Conservation (phyloP, 768 basidiomycete species). For the Hericium erinaceus region DNA sequence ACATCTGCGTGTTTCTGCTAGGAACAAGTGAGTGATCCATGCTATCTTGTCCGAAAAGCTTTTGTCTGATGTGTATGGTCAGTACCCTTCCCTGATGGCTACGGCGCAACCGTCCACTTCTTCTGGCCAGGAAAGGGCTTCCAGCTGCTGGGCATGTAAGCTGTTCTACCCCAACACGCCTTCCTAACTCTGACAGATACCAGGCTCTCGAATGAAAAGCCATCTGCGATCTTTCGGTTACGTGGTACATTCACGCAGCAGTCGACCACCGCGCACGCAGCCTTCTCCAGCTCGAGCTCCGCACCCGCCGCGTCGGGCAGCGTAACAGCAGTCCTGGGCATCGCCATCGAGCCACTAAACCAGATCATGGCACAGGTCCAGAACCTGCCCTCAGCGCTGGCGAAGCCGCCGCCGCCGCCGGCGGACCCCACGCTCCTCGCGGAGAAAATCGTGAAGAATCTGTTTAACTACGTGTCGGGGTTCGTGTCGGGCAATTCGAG, state of each 20-base stretch:
- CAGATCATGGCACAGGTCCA: conserved; percentile 52
- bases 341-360: conserved; percentile 69
- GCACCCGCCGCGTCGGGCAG: conserved; percentile 22
- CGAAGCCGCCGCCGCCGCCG: conserved; percentile 18
- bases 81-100: conserved; percentile 80
- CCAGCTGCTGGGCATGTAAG: conserved; percentile 78
- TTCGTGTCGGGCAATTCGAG: conserved; percentile 36
- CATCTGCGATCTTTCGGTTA: conserved; percentile 81
- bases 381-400: conserved; percentile 27
- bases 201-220: conserved; percentile 86
- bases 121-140: conserved; percentile 84
- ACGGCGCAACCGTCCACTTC: conserved; percentile 78
- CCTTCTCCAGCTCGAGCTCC: conserved; percentile 22
- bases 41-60: not conserved
- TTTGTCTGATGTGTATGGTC: not conserved
- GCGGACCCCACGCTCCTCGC: conserved; percentile 48
- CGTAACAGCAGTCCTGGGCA: conserved; percentile 67
- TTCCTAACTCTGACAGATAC: not conserved
- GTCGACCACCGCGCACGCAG: conserved; percentile 21
- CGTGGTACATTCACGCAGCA: conserved; percentile 48
- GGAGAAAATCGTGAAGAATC: conserved; percentile 61
- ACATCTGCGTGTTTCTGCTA: conserved; percentile 76
- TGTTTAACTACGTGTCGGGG: conserved; percentile 67
- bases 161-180: conserved; percentile 3
- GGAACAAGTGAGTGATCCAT: conserved; percentile 49